Evolutionary conservation across 805 yeast species (phyloP), one percentile per base, ranked within the genome.

Genomic region (Kodamaea laetipori): DNA sequence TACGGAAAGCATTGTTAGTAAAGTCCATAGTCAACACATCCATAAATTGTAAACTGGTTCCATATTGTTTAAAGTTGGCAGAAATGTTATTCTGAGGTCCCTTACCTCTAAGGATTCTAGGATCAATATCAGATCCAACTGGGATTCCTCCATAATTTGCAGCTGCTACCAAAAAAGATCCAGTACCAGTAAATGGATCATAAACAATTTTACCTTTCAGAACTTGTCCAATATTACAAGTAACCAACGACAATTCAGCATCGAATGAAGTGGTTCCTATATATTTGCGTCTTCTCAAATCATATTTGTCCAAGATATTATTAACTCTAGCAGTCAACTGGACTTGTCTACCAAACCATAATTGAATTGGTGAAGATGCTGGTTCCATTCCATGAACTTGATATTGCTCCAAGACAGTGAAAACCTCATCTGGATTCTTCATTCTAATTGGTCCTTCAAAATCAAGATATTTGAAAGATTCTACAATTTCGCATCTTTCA

Each of bases 211-310:
- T 77, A 0, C 84, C 85, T 0, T 75, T 71, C 27, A 62, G 71
- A 10, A 84, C 88, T 49, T 86, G 90, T 0, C 86, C 96, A 40
- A 94, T 74, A 56, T 92, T 94, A 56, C 96, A 86, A 23, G 95
- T 84, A 11, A 90, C 84, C 37, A 94, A 66, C 0, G 97, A 81
- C 47, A 94, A 68, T 58, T 94, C 98, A 1, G 97, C 95, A 54
- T 94, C 99, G 64, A 94, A 94, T 12, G 97, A 88, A 0, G 99
- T 94, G 5, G 99, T 94, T 2, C 99, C 99, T 44, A 88, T 90
- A 57, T 86, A 90, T 41, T 82, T 84, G 56, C 99, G 75, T 54
- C 82, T 81, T 58, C 83, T 85, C 49, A 94, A 72, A 57, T 90
- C 96, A 55, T 84, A 87, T 43, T 73, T 77, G 50, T 92, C 98